Evolutionary conservation across 768 basidiomycete genomes (phyloP).

Genomic region (Lactifluus echinatus): DNA sequence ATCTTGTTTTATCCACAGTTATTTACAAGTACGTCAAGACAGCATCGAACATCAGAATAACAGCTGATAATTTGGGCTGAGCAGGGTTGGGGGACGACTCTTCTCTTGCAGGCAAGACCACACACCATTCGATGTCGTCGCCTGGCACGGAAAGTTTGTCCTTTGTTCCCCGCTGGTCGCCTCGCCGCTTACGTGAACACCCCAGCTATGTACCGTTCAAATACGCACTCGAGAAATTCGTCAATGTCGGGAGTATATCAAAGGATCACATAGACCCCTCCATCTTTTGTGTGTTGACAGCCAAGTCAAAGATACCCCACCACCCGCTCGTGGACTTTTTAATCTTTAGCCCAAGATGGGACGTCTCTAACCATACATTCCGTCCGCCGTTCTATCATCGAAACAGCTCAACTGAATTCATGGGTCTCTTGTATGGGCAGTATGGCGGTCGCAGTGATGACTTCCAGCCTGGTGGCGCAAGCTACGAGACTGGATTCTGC

Average conservation of each 20-base stretch:
- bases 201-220: conserved; percentile 57
- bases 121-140: conserved; percentile 66
- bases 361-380: conserved; percentile 50
- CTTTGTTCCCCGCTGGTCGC: background rate
- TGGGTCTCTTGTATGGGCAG: conserved; percentile 54
- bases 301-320: conserved; percentile 48
- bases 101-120: conserved; percentile 49
- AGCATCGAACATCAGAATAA: background rate
- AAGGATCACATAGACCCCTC: conserved; percentile 66
- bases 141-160: conserved; percentile 59
- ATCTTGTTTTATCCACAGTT: conserved; percentile 41
- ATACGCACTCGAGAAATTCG: conserved; percentile 56
- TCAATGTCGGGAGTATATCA: conserved; percentile 53
- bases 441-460: conserved; percentile 57
- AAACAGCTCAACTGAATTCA: conserved; percentile 53
- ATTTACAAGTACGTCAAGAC: background rate
- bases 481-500: conserved; percentile 56
- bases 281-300: conserved; percentile 61
- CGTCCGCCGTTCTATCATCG: conserved; percentile 63
- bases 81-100: conserved; percentile 46
- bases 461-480: conserved; percentile 54
- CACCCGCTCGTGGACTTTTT: conserved; percentile 56
- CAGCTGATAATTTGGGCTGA: background rate
- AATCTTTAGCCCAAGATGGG: conserved; percentile 58
- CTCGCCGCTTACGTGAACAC: background rate